phyloP scores from a whole-genome alignment of 1,139 yeast species.

The Pichia sp. region DNA sequence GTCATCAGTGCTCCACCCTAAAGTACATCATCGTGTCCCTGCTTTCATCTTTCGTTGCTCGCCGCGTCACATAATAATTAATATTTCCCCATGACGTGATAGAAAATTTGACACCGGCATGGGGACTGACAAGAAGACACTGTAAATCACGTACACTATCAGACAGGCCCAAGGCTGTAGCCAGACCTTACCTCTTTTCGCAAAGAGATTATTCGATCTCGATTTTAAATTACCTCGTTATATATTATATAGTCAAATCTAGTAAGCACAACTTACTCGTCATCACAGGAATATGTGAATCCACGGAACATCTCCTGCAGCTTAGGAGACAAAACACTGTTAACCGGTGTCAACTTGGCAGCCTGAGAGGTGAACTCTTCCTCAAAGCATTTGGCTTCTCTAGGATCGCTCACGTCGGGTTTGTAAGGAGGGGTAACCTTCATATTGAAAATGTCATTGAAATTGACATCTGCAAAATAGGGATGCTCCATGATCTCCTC shows the following conservation, averaged over 20 bases:
- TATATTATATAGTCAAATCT: not conserved
- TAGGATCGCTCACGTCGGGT: conserved; percentile 78
- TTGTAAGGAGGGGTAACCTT: conserved; percentile 80
- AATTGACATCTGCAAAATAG: conserved; percentile 83
- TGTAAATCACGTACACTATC: too few species aligned
- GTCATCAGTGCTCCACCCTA: not conserved
- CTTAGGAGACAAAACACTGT: conserved; percentile 75
- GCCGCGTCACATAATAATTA: not conserved
- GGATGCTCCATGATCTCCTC: conserved; percentile 93
- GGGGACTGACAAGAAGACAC: too few species aligned
- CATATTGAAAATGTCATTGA: conserved; percentile 75
- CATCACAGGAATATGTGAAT: conserved; percentile 82
- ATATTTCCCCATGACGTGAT: too few species aligned
- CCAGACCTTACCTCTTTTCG: too few species aligned
- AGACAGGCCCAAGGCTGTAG: too few species aligned
- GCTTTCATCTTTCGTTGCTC: not conserved
- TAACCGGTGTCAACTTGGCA: conserved; percentile 93
- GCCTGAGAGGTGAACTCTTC: conserved; percentile 92
- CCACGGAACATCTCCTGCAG: conserved; percentile 98
- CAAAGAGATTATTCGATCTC: too few species aligned
- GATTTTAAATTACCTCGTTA: too few species aligned
- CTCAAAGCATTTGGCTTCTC: conserved; percentile 90
- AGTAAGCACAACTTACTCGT: conserved; percentile 22
- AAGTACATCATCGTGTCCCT: not conserved
- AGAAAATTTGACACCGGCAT: too few species aligned